These are phyloP conservation scores for Nannizzia gypsea DNA, from an alignment of 2,329 filamentous ascomycete species.

Conservation along the genomic window DNA sequence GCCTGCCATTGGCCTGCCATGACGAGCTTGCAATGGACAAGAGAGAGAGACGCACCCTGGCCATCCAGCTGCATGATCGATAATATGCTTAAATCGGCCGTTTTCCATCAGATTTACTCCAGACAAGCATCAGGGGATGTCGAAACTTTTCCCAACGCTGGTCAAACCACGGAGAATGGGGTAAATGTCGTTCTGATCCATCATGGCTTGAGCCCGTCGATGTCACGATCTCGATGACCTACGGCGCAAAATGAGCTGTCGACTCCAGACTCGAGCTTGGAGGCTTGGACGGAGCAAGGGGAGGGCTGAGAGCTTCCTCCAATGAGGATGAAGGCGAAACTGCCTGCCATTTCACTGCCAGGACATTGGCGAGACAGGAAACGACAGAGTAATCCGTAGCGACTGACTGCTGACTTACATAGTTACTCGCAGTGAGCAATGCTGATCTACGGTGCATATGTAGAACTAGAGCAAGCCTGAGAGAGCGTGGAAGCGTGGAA, in stretches of 20 bases:
- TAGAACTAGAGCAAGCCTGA: too few relatives aligned
- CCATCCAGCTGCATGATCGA: not conserved
- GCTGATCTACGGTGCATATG: not conserved
- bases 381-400: too few relatives aligned
- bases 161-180: too few relatives aligned
- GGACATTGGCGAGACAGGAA: not conserved
- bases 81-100: conserved; percentile 1
- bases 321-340: not conserved
- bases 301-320: not conserved
- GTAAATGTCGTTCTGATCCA: not conserved
- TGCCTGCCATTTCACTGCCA: not conserved
- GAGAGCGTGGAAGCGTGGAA: not conserved
- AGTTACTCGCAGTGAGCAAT: not conserved
- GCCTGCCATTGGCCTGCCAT: not conserved
- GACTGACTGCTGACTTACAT: not conserved
- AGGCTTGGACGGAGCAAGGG: too few relatives aligned
- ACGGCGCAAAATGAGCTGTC: not conserved
- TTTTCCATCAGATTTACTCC: not conserved
- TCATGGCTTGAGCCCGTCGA: not conserved
- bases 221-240: not conserved
- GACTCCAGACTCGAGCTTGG: not conserved
- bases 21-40: not conserved
- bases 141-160: not conserved
- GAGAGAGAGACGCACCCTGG: not conserved
- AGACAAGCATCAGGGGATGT: not conserved